Conservation (phyloP, 2,329 filamentous ascomycete genomes). For the Aureobasidium mangrovei region DNA sequence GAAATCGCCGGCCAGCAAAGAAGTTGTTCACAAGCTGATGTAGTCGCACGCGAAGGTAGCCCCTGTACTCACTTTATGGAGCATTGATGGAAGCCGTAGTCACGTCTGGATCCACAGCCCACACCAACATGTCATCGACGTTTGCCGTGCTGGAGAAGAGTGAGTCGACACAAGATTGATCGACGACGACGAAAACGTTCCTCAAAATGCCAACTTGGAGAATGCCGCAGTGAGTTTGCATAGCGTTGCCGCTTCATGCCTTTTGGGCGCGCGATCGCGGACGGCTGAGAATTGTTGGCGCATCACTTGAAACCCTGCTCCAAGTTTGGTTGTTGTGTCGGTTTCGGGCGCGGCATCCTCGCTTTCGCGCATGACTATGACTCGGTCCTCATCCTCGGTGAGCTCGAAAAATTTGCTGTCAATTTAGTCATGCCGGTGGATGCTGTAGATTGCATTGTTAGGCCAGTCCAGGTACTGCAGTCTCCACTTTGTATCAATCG, state of each 20-base stretch:
- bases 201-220: not conserved
- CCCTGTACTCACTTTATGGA: slow-evolving; percentile 12
- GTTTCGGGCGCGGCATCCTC: too few species aligned
- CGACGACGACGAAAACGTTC: not conserved
- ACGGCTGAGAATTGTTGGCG: not conserved
- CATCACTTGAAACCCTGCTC: not conserved
- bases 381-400: not conserved
- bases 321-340: not conserved
- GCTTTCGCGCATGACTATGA: not conserved
- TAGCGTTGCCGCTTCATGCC: not conserved
- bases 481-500: not conserved
- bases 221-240: not conserved
- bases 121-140: slow-evolving; percentile 12
- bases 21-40: slow-evolving; percentile 17
- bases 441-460: not conserved
- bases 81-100: not conserved
- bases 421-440: not conserved
- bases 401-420: not conserved
- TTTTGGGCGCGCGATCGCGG: not conserved
- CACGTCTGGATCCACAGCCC: slow-evolving; percentile 12
- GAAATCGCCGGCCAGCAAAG: slow-evolving; percentile 9
- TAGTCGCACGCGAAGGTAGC: slow-evolving; percentile 15
- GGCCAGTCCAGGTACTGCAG: not conserved
- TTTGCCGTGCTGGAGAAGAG: not conserved
- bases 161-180: not conserved